Percentiles rank a stretch among this genome's conserved stretches.
These are phyloP conservation scores for Cordyceps javanica DNA, from an alignment of 2,329 filamentous ascomycete species.

Conservation along the genomic window DNA sequence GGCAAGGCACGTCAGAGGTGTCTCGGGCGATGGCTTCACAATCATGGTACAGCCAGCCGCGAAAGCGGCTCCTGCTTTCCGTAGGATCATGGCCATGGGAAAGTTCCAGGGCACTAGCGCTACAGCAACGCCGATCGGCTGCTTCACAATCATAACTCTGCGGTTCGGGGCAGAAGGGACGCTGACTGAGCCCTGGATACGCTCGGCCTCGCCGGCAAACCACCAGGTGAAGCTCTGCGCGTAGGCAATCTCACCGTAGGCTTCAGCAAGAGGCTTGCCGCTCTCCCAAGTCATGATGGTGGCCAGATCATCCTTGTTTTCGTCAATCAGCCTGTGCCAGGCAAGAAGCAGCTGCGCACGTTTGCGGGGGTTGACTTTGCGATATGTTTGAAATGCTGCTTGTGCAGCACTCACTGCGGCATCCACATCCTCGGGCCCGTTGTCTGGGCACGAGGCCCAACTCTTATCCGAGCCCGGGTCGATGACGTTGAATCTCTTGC, in stretches of 20 bases:
- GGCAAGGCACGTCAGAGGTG: conserved; percentile 65
- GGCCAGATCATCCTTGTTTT: conserved; percentile 32
- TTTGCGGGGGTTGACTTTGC: conserved; percentile 29
- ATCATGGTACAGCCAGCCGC: conserved; percentile 74
- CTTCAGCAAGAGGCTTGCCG: conserved; percentile 50
- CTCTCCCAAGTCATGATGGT: conserved; percentile 42
- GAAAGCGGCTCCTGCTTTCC: conserved; percentile 47
- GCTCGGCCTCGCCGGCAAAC: conserved; percentile 48
- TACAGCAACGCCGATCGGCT: conserved; percentile 30
- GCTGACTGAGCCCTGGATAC: conserved; percentile 52
- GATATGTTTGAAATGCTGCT: conserved; percentile 31
- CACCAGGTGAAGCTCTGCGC: conserved; percentile 48
- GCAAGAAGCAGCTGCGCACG: conserved; percentile 29
- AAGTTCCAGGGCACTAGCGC: conserved; percentile 51
- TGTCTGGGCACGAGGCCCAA: conserved; percentile 47
- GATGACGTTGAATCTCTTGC: conserved; percentile 44
- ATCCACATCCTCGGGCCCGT: conserved; percentile 34
- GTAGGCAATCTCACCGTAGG: conserved; percentile 50
- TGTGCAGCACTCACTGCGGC: conserved; percentile 30
- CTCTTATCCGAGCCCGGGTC: conserved; percentile 45
- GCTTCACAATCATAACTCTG: conserved; percentile 63
- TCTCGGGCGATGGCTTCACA: conserved; percentile 66
- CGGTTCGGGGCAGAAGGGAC: conserved; percentile 55
- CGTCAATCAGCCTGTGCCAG: conserved; percentile 32
- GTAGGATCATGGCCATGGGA: conserved; percentile 43